phyloP scores from a whole-genome alignment of 1,284 basidiomycete genomes.

The Ceratobasidium sp. region DNA sequence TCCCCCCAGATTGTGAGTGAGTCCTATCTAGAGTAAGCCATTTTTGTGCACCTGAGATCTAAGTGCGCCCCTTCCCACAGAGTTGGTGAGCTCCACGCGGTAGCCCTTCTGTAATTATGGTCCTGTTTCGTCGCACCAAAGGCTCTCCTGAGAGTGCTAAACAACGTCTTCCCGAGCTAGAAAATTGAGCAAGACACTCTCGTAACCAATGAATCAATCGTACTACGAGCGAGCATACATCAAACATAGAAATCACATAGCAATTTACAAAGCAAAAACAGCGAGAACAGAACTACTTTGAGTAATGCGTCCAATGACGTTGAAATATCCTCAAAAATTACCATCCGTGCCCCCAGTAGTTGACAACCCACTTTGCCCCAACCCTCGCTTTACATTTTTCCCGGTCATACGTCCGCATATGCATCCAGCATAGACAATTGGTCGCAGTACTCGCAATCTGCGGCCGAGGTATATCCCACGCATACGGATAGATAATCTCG shows the following conservation, averaged over 20 bases:
- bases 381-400: constrained; percentile 24
- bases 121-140: too few relatives aligned
- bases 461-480: constrained; percentile 39
- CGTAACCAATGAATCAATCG: not conserved
- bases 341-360: constrained; percentile 39
- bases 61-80: too few relatives aligned
- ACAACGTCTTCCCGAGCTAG: too few relatives aligned
- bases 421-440: constrained; percentile 35
- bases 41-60: too few relatives aligned
- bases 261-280: not conserved
- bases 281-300: not conserved
- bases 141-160: too few relatives aligned
- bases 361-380: constrained; percentile 29
- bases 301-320: not conserved
- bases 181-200: too few relatives aligned
- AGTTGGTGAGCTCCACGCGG: too few relatives aligned
- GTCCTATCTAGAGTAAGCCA: too few relatives aligned
- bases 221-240: not conserved
- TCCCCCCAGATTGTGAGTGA: too few relatives aligned
- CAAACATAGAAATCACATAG: not conserved
- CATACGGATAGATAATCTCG: constrained; percentile 31
- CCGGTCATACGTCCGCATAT: constrained; percentile 31
- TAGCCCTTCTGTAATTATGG: too few relatives aligned
- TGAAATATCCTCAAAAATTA: not conserved
- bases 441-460: constrained; percentile 8